phyloP scores from a whole-genome alignment of 164 flowering plant genomes.

The Chloranthus sessilifolius region DNA sequence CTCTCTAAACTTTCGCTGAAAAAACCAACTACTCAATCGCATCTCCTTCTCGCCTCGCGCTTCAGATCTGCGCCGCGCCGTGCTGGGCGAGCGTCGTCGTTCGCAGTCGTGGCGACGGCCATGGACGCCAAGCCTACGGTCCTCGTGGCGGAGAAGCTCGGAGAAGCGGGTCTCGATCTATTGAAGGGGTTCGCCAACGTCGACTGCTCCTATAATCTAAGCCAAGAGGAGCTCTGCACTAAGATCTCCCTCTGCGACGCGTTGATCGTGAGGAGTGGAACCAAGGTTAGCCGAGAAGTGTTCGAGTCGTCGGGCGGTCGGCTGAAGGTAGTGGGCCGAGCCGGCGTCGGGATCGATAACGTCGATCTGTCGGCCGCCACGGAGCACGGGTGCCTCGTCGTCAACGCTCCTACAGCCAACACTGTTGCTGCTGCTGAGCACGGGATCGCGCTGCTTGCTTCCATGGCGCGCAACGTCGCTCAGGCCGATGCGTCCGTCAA shows the following conservation, averaged over 20 bases:
- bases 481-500: slow-evolving; percentile 83
- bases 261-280: slow-evolving; percentile 76
- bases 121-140: slow-evolving; percentile 65
- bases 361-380: slow-evolving; percentile 85
- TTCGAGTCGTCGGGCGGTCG: slow-evolving; percentile 70
- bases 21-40: slow-evolving; percentile 7
- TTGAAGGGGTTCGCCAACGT: slow-evolving; percentile 69
- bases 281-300: slow-evolving; percentile 79
- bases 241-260: slow-evolving; percentile 96
- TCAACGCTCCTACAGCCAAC: slow-evolving; percentile 81
- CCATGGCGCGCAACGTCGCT: slow-evolving; percentile 77
- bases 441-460: slow-evolving; percentile 68
- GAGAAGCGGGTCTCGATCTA: slow-evolving; percentile 60
- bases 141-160: slow-evolving; percentile 85
- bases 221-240: slow-evolving; percentile 74
- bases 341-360: slow-evolving; percentile 88
- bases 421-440: slow-evolving; percentile 92
- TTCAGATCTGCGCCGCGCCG: slow-evolving; percentile 17
- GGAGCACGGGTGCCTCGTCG: slow-evolving; percentile 78
- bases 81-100: slow-evolving; percentile 6
- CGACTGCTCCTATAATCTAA: slow-evolving; percentile 70
- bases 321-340: slow-evolving; percentile 83
- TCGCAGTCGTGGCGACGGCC: slow-evolving; percentile 25
- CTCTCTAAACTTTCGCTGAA: slow-evolving; percentile 18
- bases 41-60: slow-evolving; percentile 15